phyloP scores from a whole-genome alignment of 73 alveolate species.

The Symbiodinium natans region DNA sequence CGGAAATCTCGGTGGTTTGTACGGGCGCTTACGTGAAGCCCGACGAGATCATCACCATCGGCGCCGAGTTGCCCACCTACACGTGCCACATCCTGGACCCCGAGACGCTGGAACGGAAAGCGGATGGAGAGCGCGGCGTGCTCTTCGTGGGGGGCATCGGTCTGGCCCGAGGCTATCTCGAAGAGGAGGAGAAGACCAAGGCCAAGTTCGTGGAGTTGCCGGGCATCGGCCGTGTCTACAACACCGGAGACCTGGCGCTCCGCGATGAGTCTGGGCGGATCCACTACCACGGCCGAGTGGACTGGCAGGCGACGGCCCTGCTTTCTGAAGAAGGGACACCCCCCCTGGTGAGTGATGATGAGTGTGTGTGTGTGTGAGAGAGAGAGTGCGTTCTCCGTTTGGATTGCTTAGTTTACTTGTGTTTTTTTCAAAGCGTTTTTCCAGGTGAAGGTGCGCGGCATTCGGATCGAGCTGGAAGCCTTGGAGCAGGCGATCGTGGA shows the following conservation, averaged over 20 bases:
- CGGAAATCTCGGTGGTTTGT: constrained; percentile 26
- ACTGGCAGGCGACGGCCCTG: too few relatives aligned
- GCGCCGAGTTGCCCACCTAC: constrained; percentile 3
- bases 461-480: too few relatives aligned
- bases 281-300: constrained; percentile 41
- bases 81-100: neutral
- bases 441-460: too few relatives aligned
- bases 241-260: constrained; percentile 41
- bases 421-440: too few relatives aligned
- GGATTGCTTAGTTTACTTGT: too few relatives aligned
- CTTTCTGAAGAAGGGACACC: too few relatives aligned
- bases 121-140: constrained; percentile 1
- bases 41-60: constrained; percentile 10
- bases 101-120: neutral
- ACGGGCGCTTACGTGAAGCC: constrained; percentile 1
- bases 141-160: constrained; percentile 30
- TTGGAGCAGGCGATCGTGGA: too few relatives aligned
- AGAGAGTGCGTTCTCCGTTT: too few relatives aligned
- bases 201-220: neutral
- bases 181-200: constrained; percentile 34
- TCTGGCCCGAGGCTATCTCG: constrained; percentile 41
- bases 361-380: too few relatives aligned
- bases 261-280: neutral
- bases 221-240: neutral
- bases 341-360: too few relatives aligned